These are phyloP conservation scores for Ilyonectria sp. DNA, from an alignment of 2,329 filamentous ascomycete species.

Conservation along the genomic window DNA sequence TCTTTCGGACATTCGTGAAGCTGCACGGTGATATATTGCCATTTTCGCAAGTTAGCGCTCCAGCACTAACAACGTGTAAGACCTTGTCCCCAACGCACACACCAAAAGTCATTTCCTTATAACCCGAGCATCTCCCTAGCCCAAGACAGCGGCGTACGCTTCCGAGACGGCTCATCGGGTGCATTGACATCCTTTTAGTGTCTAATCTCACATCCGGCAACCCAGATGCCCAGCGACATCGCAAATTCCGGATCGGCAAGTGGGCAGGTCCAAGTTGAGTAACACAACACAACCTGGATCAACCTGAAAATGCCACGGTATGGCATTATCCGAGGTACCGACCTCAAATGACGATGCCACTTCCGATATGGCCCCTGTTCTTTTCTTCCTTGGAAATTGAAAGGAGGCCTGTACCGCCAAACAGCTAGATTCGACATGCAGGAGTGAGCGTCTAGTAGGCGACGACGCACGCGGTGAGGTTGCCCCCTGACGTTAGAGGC, in stretches of 20 bases:
- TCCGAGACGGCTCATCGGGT: background rate
- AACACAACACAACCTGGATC: background rate
- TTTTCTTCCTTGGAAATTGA: conserved; percentile 10
- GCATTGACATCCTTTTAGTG: background rate
- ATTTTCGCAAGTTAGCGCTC: background rate
- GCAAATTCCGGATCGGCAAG: background rate
- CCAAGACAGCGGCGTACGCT: background rate
- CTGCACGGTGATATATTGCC: background rate
- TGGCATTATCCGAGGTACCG: background rate
- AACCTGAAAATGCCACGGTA: conserved; percentile 4
- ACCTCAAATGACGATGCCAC: conserved; percentile 3
- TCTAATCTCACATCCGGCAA: background rate
- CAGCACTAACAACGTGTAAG: background rate
- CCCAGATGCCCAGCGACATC: too few species aligned
- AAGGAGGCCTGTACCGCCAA: conserved; percentile 6
- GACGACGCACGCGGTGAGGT: conserved; percentile 10
- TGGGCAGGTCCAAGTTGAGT: background rate
- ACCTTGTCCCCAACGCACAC: background rate
- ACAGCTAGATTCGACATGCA: conserved; percentile 12
- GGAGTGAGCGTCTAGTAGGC: background rate
- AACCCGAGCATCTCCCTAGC: background rate
- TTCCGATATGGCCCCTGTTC: background rate
- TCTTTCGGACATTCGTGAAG: background rate
- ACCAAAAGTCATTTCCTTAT: background rate
- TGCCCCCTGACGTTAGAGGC: conserved; percentile 28